phyloP scores from a whole-genome alignment of 768 basidiomycete genomes.

The Auricularia heimuer region DNA sequence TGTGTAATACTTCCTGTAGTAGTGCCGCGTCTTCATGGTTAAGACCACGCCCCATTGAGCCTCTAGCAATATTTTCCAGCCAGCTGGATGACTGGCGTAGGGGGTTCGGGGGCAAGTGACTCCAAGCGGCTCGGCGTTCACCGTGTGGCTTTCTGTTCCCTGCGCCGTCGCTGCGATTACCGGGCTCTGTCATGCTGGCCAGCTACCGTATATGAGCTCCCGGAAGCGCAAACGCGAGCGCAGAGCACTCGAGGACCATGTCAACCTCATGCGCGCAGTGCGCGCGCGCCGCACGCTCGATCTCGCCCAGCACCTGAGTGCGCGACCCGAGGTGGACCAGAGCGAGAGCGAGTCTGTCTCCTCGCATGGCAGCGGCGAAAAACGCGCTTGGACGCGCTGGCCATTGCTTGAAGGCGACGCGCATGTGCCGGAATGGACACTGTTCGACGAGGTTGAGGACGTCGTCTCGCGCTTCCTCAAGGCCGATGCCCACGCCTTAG shows the following conservation, averaged over 20 bases:
- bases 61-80: too few species aligned
- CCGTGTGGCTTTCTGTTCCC: too few species aligned
- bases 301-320: background rate
- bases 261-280: background rate
- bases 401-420: constrained; percentile 56
- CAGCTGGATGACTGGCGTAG: too few species aligned
- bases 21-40: too few species aligned
- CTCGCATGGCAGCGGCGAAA: background rate
- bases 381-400: constrained; percentile 57
- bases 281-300: background rate
- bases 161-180: too few species aligned
- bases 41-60: too few species aligned
- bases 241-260: background rate
- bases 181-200: too few species aligned
- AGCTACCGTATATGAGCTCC: background rate
- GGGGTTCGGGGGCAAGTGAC: too few species aligned
- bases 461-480: constrained; percentile 33
- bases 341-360: background rate
- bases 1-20: too few species aligned
- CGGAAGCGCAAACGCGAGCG: background rate
- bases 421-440: constrained; percentile 54
- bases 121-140: too few species aligned
- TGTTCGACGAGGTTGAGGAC: constrained; percentile 56
- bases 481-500: background rate
- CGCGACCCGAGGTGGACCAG: background rate